Conservation (phyloP, 2,329 filamentous ascomycete species). For the Aspergillus ruber region DNA sequence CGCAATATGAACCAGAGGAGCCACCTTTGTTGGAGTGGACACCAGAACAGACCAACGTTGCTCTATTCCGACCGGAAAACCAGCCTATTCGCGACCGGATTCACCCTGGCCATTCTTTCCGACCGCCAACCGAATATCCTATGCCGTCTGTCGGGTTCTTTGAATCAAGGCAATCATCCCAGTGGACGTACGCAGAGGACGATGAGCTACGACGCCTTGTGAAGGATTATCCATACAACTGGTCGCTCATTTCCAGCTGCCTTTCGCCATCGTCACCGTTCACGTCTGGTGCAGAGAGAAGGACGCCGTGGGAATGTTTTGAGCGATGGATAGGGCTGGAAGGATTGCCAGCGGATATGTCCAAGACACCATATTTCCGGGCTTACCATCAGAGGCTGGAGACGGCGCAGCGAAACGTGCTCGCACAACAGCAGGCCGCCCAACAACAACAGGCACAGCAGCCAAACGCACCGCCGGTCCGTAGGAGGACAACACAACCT, state of each 20-base stretch:
- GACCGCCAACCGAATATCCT: conserved; percentile 80
- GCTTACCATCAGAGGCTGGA: conserved; percentile 60
- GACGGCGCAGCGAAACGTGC: conserved; percentile 54
- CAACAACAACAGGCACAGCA: conserved; percentile 46
- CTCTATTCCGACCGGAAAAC: conserved; percentile 83
- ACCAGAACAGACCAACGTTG: conserved; percentile 69
- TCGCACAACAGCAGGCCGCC: conserved; percentile 51
- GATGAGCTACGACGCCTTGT: conserved; percentile 81
- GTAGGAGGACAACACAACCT: conserved; percentile 68
- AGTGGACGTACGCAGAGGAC: conserved; percentile 87
- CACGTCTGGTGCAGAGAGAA: conserved; percentile 76
- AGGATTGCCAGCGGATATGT: conserved; percentile 85
- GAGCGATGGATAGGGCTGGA: conserved; percentile 93
- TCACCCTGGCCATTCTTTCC: conserved; percentile 85
- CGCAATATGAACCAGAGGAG: conserved; percentile 64
- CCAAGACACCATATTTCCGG: conserved; percentile 92
- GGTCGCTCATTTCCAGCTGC: conserved; percentile 85
- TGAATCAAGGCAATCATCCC: conserved; percentile 75
- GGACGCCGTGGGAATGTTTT: conserved; percentile 98
- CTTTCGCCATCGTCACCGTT: conserved; percentile 68
- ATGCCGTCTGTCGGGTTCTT: conserved; percentile 93
- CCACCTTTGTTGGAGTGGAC: conserved; percentile 47
- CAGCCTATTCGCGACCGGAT: conserved; percentile 83
- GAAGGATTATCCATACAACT: conserved; percentile 93
- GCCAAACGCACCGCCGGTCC: conserved; percentile 48